A percentile compares a stretch with the other conserved stretches of the same genome.
Conservation (phyloP, 2,329 filamentous ascomycete genomes). For the Scytalidium sp. region DNA sequence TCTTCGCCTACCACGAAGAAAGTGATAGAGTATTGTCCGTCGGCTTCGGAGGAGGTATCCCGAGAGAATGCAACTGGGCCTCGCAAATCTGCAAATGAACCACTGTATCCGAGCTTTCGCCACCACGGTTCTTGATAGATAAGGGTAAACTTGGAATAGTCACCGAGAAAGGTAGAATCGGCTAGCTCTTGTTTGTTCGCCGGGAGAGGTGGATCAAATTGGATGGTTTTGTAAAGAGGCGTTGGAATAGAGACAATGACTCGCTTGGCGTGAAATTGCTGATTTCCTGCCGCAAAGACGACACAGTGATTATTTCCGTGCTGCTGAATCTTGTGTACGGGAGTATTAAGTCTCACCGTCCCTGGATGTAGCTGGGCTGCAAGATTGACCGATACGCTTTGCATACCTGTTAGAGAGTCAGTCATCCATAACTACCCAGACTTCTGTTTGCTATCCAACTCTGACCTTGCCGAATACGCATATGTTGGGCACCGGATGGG, state of each 20-base stretch:
- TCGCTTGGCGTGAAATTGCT: slow-evolving; percentile 29
- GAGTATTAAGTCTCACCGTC: slow-evolving; percentile 17
- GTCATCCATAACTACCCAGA: slow-evolving; percentile 29
- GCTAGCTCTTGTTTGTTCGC: slow-evolving; percentile 22
- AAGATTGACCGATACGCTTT: slow-evolving; percentile 31
- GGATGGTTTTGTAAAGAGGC: slow-evolving; percentile 41
- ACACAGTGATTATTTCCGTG: slow-evolving; percentile 26
- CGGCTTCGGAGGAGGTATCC: slow-evolving; percentile 36
- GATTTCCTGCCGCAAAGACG: slow-evolving; percentile 1
- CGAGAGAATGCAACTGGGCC: slow-evolving; percentile 38
- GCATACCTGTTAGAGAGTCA: slow-evolving; percentile 25
- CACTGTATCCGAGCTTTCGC: slow-evolving; percentile 1
- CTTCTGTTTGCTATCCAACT: slow-evolving; percentile 31
- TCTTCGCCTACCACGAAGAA: slow-evolving; percentile 13
- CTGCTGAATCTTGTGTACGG: slow-evolving; percentile 21
- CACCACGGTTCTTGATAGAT: slow-evolving; percentile 12
- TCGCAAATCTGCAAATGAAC: slow-evolving; percentile 14
- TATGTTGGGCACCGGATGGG: slow-evolving; percentile 40
- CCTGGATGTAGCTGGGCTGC: slow-evolving; percentile 24
- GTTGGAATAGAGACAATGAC: slow-evolving; percentile 48
- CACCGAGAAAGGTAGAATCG: slow-evolving; percentile 28
- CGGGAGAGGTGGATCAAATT: slow-evolving; percentile 36
- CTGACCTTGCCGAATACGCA: slow-evolving; percentile 3
- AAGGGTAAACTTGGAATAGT: slow-evolving; percentile 33
- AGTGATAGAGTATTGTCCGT: slow-evolving; percentile 31